These are phyloP conservation scores for Cryptococcus maquisensis DNA, from an alignment of 1,284 basidiomycete genomes.

Conservation along the genomic window DNA sequence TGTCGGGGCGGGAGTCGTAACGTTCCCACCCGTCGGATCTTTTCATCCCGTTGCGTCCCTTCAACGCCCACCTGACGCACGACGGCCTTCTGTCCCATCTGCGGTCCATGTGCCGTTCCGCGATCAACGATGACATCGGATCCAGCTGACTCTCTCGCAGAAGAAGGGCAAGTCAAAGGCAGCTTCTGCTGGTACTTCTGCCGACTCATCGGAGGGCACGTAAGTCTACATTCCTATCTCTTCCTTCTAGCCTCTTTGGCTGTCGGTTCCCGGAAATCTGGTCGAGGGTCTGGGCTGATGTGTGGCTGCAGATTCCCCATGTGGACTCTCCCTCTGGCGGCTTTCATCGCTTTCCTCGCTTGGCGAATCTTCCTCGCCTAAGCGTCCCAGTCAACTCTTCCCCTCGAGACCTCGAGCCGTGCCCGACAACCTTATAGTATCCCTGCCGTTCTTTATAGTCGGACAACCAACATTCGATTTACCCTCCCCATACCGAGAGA, in stretches of 20 bases:
- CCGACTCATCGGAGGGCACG: not conserved
- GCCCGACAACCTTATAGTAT: too few relatives aligned
- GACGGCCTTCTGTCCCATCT: too few relatives aligned
- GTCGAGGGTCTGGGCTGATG: not conserved
- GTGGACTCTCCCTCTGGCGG: slow-evolving; percentile 39
- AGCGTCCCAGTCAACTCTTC: not conserved
- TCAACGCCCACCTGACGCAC: not conserved
- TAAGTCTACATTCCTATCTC: slow-evolving; percentile 2
- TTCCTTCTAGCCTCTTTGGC: slow-evolving; percentile 7
- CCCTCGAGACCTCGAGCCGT: too few relatives aligned
- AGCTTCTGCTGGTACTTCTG: slow-evolving; percentile 13
- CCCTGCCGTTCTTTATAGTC: too few relatives aligned
- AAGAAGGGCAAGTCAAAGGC: slow-evolving; percentile 22
- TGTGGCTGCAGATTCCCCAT: slow-evolving; percentile 22
- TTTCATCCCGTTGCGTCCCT: not conserved
- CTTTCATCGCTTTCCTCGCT: slow-evolving; percentile 42
- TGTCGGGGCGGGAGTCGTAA: not conserved
- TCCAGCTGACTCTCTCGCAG: slow-evolving; percentile 2
- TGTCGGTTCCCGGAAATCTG: not conserved
- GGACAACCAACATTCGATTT: too few relatives aligned
- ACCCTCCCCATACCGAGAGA: too few relatives aligned
- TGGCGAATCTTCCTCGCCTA: slow-evolving; percentile 47
- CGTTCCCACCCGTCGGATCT: not conserved
- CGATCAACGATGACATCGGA: too few relatives aligned
- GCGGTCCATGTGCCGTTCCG: too few relatives aligned